A percentile compares a stretch with the other conserved stretches of the same genome.
phyloP scores from a whole-genome alignment of 257 asterid genomes.

The Jasminum sambac region DNA sequence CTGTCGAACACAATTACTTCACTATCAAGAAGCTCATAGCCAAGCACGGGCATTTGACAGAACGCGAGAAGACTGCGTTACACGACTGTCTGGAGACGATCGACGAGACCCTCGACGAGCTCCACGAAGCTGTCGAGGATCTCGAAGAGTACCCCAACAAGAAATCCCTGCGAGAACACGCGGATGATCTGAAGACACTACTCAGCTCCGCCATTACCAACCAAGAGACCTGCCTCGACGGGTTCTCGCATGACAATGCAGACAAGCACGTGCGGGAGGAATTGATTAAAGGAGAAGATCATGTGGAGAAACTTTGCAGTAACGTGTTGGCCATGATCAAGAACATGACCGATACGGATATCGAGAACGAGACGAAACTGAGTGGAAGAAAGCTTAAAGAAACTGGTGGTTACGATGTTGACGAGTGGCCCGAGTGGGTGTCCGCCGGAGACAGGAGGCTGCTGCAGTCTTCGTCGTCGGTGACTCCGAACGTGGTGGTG shows the following conservation, averaged over 20 bases:
- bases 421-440: slow-evolving; percentile 74
- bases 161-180: slow-evolving; percentile 57
- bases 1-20: slow-evolving; percentile 37
- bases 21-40: slow-evolving; percentile 38
- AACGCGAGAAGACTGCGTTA: slow-evolving; percentile 59
- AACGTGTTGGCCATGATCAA: slow-evolving; percentile 73
- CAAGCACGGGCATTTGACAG: slow-evolving; percentile 29
- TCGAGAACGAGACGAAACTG: slow-evolving; percentile 34
- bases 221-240: slow-evolving; percentile 81
- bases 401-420: slow-evolving; percentile 4
- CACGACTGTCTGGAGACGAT: slow-evolving; percentile 62
- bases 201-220: slow-evolving; percentile 78
- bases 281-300: slow-evolving; percentile 46
- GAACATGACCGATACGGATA: slow-evolving; percentile 70
- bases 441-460: slow-evolving; percentile 72
- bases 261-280: slow-evolving; percentile 51
- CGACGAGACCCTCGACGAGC: slow-evolving; percentile 72
- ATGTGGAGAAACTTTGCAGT: slow-evolving; percentile 73
- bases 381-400: slow-evolving; percentile 46
- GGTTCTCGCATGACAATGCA: slow-evolving; percentile 58
- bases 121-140: slow-evolving; percentile 44
- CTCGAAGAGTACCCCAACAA: slow-evolving; percentile 51
- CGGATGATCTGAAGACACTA: slow-evolving; percentile 71
- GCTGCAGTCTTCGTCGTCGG: slow-evolving; percentile 60
- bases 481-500: slow-evolving; percentile 63